phyloP scores from a whole-genome alignment of 2,329 filamentous ascomycete genomes.

The Colletotrichum karsti region DNA sequence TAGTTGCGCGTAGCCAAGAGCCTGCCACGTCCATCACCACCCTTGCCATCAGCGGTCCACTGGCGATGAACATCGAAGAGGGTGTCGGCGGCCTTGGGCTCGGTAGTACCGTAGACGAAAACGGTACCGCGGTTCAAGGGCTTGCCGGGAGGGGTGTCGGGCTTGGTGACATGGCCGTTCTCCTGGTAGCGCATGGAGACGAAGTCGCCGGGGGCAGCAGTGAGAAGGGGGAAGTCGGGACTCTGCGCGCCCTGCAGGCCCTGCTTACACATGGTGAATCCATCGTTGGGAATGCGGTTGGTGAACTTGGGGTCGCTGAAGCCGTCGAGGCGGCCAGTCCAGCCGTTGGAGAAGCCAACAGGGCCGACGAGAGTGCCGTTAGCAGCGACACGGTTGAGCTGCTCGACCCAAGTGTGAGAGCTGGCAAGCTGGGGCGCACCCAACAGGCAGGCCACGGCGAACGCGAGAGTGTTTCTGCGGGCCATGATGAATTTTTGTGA shows the following conservation, averaged over 20 bases:
- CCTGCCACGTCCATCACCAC: constrained; percentile 80
- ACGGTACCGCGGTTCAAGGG: constrained; percentile 75
- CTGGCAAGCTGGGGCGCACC: constrained; percentile 34
- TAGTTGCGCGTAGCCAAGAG: constrained; percentile 83
- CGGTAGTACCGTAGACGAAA: constrained; percentile 76
- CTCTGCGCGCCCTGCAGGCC: neutral
- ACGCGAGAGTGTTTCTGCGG: constrained; percentile 27
- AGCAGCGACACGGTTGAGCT: constrained; percentile 73
- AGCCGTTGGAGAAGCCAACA: constrained; percentile 80
- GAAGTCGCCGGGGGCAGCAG: constrained; percentile 66
- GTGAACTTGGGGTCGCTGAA: constrained; percentile 68
- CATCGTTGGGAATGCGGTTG: constrained; percentile 68
- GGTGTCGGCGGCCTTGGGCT: constrained; percentile 61
- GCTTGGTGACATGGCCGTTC: constrained; percentile 78
- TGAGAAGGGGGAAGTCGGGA: constrained; percentile 66
- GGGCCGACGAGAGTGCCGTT: constrained; percentile 78
- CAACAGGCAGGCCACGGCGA: constrained; percentile 42
- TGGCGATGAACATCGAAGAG: constrained; percentile 73
- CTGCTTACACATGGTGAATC: constrained; percentile 32
- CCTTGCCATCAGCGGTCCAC: constrained; percentile 84
- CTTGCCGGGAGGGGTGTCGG: constrained; percentile 64
- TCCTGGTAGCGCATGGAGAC: constrained; percentile 76
- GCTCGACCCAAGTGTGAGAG: constrained; percentile 87
- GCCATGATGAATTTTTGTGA: neutral
- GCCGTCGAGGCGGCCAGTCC: constrained; percentile 63